Evolutionary conservation across 1,284 basidiomycete species (phyloP), one percentile per base, ranked within the genome.

Genomic region (Austroboletus novae-zelandiae): DNA sequence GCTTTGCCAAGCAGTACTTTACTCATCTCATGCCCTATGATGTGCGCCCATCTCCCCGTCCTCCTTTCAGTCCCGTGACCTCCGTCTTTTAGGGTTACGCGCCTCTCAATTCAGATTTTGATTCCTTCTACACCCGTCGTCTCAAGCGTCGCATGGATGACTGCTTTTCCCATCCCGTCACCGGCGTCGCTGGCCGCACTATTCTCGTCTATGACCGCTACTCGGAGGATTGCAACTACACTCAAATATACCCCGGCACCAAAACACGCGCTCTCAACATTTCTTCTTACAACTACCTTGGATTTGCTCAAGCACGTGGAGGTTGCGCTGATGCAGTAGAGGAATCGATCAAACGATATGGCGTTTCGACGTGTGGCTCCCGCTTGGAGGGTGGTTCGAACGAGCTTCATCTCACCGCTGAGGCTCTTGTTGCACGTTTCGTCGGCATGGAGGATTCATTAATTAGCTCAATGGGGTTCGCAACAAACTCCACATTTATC

Each of bases 231-330:
- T 86, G 88, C 74, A 91, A 93, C 73, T 77, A 81, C 63, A 88
- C 86, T 8, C 90, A 94, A 62, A 71, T 84, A 39, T 76, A 89
- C 58, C 89, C 91, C 1, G 96, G 94, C 55, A 81, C 77, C 0
- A 82, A 81, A 37, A 95, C 93, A 2, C 91, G 94, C 50, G 90
- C 87, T 0, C 85, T 99, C 62, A 99, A 99, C 71, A 88, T 98
- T 60, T 96, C 94, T 9, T 98, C 94, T 6, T 99, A 99, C 79
- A 99, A 99, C 74, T 99, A 99, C 68, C 91, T 99, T 61, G 96
- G 97, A 6, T 99, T 99, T 65, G 96, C 96, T 1, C 94, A 98
- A 69, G 91, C 89, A 25, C 82, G 84, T 14, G 96, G 97, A 27
- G 91, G 90, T 10, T 98, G 94, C 64, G 91, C 96, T 2, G 95